Evolutionary conservation across 2,329 filamentous ascomycete genomes (phyloP).

Genomic region (Colletotrichum cereale): DNA sequence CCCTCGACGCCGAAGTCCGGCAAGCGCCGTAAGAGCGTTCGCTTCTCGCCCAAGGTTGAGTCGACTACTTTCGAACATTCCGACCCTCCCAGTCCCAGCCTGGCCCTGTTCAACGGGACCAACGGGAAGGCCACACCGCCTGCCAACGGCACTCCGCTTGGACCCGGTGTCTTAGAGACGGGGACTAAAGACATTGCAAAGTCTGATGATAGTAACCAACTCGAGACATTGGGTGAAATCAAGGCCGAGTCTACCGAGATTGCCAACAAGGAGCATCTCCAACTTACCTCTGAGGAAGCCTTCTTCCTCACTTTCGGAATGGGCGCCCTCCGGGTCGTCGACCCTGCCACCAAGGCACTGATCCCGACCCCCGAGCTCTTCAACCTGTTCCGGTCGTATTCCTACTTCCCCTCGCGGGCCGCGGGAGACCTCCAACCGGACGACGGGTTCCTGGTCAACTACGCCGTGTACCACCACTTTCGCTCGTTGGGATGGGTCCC

Average conservation of each 20-base stretch:
- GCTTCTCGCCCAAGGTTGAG: constrained; percentile 76
- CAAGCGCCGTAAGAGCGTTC: constrained; percentile 73
- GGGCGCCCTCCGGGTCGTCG: constrained; percentile 76
- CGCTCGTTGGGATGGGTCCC: constrained; percentile 95
- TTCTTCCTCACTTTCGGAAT: constrained; percentile 90
- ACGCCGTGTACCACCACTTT: constrained; percentile 95
- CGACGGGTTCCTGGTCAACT: constrained; percentile 87
- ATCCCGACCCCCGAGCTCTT: constrained; percentile 72
- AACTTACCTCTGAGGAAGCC: constrained; percentile 89
- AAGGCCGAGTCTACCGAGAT: constrained; percentile 45
- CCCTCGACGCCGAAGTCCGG: constrained; percentile 40
- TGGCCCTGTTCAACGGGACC: constrained; percentile 43
- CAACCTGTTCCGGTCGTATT: constrained; percentile 75
- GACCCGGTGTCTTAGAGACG: constrained; percentile 18
- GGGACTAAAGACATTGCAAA: neutral
- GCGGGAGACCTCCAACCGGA: constrained; percentile 72
- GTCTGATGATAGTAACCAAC: neutral
- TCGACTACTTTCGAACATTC: constrained; percentile 69
- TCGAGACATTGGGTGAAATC: neutral
- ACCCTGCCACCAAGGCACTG: constrained; percentile 58
- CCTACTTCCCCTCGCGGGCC: constrained; percentile 73
- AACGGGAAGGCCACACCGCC: constrained; percentile 41
- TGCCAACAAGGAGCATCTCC: constrained; percentile 82
- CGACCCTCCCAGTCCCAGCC: constrained; percentile 65
- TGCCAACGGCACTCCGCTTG: constrained; percentile 19